Percentiles rank a stretch among this genome's conserved stretches.
Conservation (phyloP, 306 rosid genomes). For the cucumber (Cucumis sativus) region DNA sequence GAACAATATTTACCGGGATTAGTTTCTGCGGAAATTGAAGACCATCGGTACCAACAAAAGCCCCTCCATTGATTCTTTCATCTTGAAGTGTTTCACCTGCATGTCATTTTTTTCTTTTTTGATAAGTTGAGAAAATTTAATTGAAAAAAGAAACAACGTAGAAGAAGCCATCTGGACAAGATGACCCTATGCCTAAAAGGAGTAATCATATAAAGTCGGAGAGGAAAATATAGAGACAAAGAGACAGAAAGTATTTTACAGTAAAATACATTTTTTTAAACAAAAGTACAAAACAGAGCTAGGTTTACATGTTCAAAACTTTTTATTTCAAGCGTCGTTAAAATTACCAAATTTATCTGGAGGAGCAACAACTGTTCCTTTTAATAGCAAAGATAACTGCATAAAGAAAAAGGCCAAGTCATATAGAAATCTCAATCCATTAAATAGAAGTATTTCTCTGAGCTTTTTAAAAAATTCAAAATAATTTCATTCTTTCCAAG, state of each 20-base stretch:
- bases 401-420: conserved; percentile 12
- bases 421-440: conserved; percentile 8
- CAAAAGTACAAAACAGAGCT: not conserved
- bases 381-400: conserved; percentile 86
- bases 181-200: not conserved
- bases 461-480: not conserved
- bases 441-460: conserved; percentile 1
- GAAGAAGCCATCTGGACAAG: not conserved
- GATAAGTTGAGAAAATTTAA: not conserved
- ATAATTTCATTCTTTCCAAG: not conserved
- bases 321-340: conserved; percentile 5
- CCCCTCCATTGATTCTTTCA: conserved; percentile 80
- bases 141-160: not conserved
- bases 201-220: not conserved
- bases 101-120: not conserved
- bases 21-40: conserved; percentile 82
- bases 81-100: conserved; percentile 89
- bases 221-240: not conserved
- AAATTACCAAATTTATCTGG: conserved; percentile 89
- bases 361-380: conserved; percentile 95
- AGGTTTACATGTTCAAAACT: conserved; percentile 6
- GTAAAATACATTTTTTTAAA: conserved; percentile 10
- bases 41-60: conserved; percentile 77
- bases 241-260: not conserved
- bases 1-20: conserved; percentile 50